Conservation (phyloP, 106 monocot species). For the Allium sativum region DNA sequence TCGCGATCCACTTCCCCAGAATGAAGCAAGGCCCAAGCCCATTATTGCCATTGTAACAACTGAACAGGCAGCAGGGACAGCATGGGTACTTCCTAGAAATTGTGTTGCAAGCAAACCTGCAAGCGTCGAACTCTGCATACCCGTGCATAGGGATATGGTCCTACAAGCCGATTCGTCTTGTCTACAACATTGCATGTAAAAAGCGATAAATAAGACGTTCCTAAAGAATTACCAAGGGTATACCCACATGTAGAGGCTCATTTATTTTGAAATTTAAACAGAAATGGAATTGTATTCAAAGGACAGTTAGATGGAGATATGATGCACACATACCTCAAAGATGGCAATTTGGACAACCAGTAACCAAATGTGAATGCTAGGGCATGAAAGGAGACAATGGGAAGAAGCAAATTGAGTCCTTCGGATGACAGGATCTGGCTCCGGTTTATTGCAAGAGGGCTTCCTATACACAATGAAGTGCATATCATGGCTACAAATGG, state of each 20-base stretch:
- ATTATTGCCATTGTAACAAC: constrained; percentile 91
- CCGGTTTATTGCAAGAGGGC: constrained; percentile 91
- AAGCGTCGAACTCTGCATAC: constrained; percentile 98
- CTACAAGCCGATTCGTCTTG: constrained; percentile 69
- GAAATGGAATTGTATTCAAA: neutral
- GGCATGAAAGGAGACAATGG: constrained; percentile 82
- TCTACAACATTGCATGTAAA: constrained; percentile 23
- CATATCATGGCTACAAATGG: constrained; percentile 98
- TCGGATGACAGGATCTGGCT: constrained; percentile 63
- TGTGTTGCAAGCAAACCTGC: constrained; percentile 95
- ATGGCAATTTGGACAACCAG: constrained; percentile 78
- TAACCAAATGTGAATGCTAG: constrained; percentile 71
- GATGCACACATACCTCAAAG: constrained; percentile 34
- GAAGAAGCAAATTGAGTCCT: constrained; percentile 65
- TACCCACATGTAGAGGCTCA: neutral
- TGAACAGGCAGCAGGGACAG: constrained; percentile 93
- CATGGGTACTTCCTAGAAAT: constrained; percentile 85
- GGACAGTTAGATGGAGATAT: neutral
- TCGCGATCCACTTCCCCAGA: constrained; percentile 79
- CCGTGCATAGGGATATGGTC: constrained; percentile 89
- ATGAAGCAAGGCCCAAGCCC: constrained; percentile 81
- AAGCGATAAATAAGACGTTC: neutral
- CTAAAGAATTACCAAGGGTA: neutral
- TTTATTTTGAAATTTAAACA: too few relatives aligned
- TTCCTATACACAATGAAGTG: constrained; percentile 93